Conservation (phyloP, 1,284 basidiomycete genomes). For the Ganoderma leucocontextum region DNA sequence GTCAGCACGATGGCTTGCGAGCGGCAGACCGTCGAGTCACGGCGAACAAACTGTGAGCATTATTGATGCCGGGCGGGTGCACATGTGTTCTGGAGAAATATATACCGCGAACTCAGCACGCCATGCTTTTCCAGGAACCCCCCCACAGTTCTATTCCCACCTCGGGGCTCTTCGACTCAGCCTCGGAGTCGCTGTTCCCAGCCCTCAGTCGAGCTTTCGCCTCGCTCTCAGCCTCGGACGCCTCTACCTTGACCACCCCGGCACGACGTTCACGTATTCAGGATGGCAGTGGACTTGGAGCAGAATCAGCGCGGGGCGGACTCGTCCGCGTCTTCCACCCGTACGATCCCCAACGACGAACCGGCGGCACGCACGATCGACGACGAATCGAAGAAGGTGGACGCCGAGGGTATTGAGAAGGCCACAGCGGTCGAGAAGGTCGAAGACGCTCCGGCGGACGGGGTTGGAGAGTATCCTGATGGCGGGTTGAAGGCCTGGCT, state of each 20-base stretch:
- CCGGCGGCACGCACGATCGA: neutral
- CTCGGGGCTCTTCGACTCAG: neutral
- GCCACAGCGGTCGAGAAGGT: neutral
- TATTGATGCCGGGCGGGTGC: neutral
- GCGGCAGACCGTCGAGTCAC: neutral
- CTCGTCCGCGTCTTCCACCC: slow-evolving; percentile 14
- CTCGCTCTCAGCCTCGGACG: neutral
- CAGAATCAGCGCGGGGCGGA: neutral
- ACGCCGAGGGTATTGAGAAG: slow-evolving; percentile 6
- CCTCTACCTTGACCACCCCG: neutral
- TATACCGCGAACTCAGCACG: neutral
- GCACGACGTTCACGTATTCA: slow-evolving; percentile 1
- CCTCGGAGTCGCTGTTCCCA: neutral
- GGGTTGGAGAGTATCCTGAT: slow-evolving; percentile 40
- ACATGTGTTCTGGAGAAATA: neutral
- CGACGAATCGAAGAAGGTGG: neutral
- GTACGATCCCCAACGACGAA: slow-evolving; percentile 7
- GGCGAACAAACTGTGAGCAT: neutral
- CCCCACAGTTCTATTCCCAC: neutral
- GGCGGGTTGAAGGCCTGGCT: slow-evolving; percentile 52
- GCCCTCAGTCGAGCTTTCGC: neutral
- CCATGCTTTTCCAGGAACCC: neutral
- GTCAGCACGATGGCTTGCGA: neutral
- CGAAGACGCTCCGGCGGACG: neutral
- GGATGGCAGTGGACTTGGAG: slow-evolving; percentile 4